Evolutionary conservation across 495 filamentous ascomycete species (phyloP).

Genomic region (Neurospora intermedia): DNA sequence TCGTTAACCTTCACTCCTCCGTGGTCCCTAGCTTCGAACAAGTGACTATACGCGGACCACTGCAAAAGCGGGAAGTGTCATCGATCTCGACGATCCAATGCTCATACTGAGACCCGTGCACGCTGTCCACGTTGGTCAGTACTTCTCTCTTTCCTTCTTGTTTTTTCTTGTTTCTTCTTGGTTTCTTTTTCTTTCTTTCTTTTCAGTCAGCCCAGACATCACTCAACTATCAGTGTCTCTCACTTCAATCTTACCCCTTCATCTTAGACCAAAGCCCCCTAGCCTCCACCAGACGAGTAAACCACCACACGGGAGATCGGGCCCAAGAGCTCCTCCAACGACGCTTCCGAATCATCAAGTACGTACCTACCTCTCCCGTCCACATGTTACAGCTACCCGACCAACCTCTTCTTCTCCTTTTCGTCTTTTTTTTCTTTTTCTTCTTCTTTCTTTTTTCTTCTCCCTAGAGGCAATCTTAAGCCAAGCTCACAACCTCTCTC

Average conservation of each 20-base stretch:
- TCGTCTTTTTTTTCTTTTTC: too few relatives aligned
- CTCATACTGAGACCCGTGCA: background rate
- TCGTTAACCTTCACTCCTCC: background rate
- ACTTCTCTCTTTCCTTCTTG: too few relatives aligned
- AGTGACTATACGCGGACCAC: background rate
- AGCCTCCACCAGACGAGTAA: background rate
- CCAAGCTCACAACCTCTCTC: background rate
- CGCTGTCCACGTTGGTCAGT: constrained; percentile 2
- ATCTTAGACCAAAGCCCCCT: constrained; percentile 1
- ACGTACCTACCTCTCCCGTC: background rate
- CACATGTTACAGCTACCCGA: too few relatives aligned
- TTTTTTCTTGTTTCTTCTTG: too few relatives aligned
- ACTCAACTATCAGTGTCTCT: background rate
- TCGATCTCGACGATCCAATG: constrained; percentile 1
- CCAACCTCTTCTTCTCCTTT: background rate
- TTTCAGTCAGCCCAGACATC: background rate
- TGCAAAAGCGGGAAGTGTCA: background rate
- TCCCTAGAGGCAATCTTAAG: background rate
- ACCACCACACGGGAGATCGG: background rate
- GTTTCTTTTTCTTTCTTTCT: background rate
- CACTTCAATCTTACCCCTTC: background rate
- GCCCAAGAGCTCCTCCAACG: background rate
- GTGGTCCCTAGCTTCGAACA: background rate
- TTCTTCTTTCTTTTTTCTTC: too few relatives aligned
- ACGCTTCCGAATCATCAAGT: constrained; percentile 6